These are phyloP conservation scores for Pittosporum tobira DNA, from an alignment of 129 eudicot genomes.

Conservation along the genomic window DNA sequence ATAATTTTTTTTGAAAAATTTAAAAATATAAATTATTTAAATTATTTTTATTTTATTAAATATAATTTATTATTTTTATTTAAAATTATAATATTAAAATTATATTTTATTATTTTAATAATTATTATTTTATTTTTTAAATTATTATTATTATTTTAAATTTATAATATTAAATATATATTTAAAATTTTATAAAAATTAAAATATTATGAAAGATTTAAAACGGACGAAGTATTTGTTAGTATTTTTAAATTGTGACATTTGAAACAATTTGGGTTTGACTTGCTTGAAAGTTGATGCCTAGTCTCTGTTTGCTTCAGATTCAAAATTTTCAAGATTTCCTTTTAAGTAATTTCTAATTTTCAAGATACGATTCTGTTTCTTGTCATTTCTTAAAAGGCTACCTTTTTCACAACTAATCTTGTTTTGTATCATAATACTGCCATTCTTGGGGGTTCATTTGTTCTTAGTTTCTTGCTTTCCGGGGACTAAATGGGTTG, in stretches of 20 bases:
- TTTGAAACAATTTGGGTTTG: not conserved
- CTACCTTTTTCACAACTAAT: not conserved
- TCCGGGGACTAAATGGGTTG: conserved; percentile 1
- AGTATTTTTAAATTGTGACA: not conserved
- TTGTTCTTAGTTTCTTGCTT: not conserved
- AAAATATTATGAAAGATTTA: too few relatives aligned
- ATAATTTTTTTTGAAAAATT: too few relatives aligned
- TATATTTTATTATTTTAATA: too few relatives aligned
- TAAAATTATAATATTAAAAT: too few relatives aligned
- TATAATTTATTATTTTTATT: too few relatives aligned
- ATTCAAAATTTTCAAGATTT: not conserved
- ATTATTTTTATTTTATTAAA: too few relatives aligned
- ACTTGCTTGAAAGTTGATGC: not conserved
- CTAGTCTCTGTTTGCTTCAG: not conserved
- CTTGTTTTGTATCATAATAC: not conserved
- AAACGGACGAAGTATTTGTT: not conserved
- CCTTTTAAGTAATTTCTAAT: not conserved
- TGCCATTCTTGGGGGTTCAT: not conserved
- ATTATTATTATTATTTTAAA: too few relatives aligned
- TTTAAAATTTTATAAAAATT: too few relatives aligned
- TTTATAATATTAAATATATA: too few relatives aligned
- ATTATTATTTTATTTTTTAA: too few relatives aligned
- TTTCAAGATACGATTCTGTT: not conserved
- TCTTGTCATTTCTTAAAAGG: not conserved
- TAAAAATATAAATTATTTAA: too few relatives aligned